Base-by-base conservation (phyloP, 2,329 filamentous ascomycete genomes). In the Pestalotiopsis sp. region DNA sequence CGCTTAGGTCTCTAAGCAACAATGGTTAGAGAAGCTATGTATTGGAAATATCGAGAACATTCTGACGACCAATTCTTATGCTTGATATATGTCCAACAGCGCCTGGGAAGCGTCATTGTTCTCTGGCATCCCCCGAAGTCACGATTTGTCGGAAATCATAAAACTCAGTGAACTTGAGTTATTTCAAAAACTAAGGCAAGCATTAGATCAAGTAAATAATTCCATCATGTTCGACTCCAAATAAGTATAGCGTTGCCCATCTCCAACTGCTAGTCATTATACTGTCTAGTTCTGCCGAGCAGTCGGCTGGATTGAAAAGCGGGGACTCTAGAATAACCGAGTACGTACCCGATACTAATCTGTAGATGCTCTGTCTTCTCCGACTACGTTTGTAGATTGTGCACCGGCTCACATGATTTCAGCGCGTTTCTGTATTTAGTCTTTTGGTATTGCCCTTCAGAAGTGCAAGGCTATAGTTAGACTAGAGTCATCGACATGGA, bases 401-500 rank as follows among this genome's bases (percentile, higher is more conserved):
- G 45, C 45, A 20, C 45, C 45, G 11, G 9, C 45, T n/a, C 45
- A 9, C 9, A n/a, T 52, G 45, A 52, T 20, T 52, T 9, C 31
- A 36, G 31, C 17, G 45, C n/a, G 20, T 52, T 52, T n/a, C 5
- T 52, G 7, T 3, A 17, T 20, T 52, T 23, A 1, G 6, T 9
- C 20, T 52, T 6, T 45, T 7, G 41, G 6, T 6, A 2, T 12
- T 52, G 6, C 11, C n/a, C n/a, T 6, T 23, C 4, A 3, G 3
- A 9, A 58, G 13, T 3, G 4, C 2, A 6, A 3, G 6, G 0
- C 2, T 6, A 20, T 11, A 52, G 45, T 20, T 23, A 23, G 3
- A 52, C 7, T 52, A 52, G 17, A n/a, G 7, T n/a, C 17, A 7
- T 56, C 25, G n/a, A 12, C 23, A 73, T 73, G 72, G 52, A 69